Evolutionary conservation across 2,329 filamentous ascomycete species (phyloP), one percentile per base, ranked within the genome.

Genomic region (Penicillium sp.): DNA sequence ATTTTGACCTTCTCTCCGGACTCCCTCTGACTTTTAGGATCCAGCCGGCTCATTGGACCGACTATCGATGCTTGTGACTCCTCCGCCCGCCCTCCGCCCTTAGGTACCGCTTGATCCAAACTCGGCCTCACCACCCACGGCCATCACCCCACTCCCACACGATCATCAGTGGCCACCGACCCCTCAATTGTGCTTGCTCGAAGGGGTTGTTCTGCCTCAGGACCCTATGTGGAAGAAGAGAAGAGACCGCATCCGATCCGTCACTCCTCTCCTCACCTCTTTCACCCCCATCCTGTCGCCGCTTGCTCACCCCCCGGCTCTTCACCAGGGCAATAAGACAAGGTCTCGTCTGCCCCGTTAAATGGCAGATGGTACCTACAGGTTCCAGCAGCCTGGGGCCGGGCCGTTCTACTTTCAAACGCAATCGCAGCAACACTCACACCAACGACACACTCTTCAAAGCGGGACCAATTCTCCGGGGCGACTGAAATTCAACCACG

Each of bases 351-450:
- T 75, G 72, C 74, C 74, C 69, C 74, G 73, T 74, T 78, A 78
- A 74, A 79, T 79, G 76, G 76, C 76, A 76, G 76, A 79, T 79
- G 76, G 76, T 78, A 74, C 74, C 71, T 79, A 77, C 73, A 75
- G 76, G 72, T 79, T 76, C 75, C 76, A 78, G 71, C 76, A 78
- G 74, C 74, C 76, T 76, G 76, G 75, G 71, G 74, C 75, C 73
- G 76, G 76, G 71, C 76, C 75, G 65, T 78, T 76, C 63, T 77
- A 72, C 65, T 77, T 76, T 59, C 70, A 74, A 69, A 66, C 72
- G 55, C 70, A 71, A 66, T 54, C 69, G 48, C 74, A 77, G 61
- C 75, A 75, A 55, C 67, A 69, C 57, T 64, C 70, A 54, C 74
- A 74, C 54, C 72, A 70, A 64, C 70, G 74, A 60, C 73, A 76